A percentile compares a stretch with the other conserved stretches of the same genome.
These are phyloP conservation scores for Podila horticola DNA, from an alignment of 192 early-diverging fungal genomes.

Conservation along the genomic window DNA sequence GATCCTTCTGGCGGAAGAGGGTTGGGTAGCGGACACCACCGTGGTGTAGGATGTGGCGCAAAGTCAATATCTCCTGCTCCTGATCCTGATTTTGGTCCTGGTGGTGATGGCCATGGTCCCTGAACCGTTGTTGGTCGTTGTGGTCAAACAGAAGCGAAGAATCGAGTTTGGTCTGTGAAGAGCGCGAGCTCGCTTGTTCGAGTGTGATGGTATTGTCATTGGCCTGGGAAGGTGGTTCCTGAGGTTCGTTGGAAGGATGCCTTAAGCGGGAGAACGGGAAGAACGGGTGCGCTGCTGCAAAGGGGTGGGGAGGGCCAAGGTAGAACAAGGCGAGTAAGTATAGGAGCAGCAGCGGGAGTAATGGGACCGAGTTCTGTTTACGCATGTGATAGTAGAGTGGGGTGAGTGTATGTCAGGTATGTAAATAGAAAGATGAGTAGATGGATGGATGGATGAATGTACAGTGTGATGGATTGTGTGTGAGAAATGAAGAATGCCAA, in stretches of 20 bases:
- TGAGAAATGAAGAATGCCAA: no score
- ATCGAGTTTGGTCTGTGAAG: not conserved
- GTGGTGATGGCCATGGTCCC: not conserved
- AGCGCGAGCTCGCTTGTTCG: not conserved
- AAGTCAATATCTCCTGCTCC: constrained; percentile 15
- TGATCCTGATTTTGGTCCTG: not conserved
- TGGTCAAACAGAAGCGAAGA: not conserved
- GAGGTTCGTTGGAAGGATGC: not conserved
- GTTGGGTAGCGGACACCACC: constrained; percentile 36
- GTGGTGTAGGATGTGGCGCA: constrained; percentile 54
- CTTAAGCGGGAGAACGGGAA: not conserved
- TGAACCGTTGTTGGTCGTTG: not conserved
- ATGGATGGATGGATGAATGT: no score
- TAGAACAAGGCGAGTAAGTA: constrained; percentile 13
- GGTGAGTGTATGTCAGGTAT: not conserved
- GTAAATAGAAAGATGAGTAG: not conserved
- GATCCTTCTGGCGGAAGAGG: constrained; percentile 44
- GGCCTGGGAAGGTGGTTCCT: not conserved
- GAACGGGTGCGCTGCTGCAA: constrained; percentile 26
- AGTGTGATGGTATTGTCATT: not conserved
- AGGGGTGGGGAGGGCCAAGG: constrained; percentile 2
- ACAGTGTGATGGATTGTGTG: no score
- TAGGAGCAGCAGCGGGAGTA: constrained; percentile 15
- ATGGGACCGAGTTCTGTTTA: constrained; percentile 13
- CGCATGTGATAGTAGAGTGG: constrained; percentile 5